Percentiles rank a stretch among this genome's conserved stretches.
Evolutionary conservation across 2,329 filamentous ascomycete species (phyloP).

Genomic region (Fusarium ambrosium): DNA sequence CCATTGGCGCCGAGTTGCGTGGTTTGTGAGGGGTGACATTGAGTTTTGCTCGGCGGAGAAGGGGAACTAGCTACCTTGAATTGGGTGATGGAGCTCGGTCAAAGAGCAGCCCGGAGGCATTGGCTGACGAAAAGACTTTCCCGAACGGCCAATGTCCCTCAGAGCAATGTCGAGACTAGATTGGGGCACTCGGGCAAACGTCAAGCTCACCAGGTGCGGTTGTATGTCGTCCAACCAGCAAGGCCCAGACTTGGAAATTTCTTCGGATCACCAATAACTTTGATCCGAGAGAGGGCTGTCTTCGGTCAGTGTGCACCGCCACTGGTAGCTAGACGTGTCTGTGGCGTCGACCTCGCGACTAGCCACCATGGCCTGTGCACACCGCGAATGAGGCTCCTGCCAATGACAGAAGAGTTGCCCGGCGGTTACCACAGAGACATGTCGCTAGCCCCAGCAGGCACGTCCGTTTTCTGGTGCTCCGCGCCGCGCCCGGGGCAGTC

Average conservation of each 20-base stretch:
- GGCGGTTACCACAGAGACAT: slow-evolving; percentile 62
- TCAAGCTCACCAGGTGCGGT: slow-evolving; percentile 34
- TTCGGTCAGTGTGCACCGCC: slow-evolving; percentile 35
- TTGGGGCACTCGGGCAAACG: slow-evolving; percentile 29
- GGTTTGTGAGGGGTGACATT: slow-evolving; percentile 14
- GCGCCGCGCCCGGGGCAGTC: not conserved
- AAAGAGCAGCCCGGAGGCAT: slow-evolving; percentile 12
- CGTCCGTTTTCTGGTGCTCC: slow-evolving; percentile 30
- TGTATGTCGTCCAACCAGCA: slow-evolving; percentile 29
- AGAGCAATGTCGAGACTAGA: slow-evolving; percentile 6
- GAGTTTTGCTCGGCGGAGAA: slow-evolving; percentile 31
- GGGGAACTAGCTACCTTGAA: slow-evolving; percentile 13
- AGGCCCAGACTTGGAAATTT: slow-evolving; percentile 44
- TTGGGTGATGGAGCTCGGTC: slow-evolving; percentile 24
- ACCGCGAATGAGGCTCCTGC: slow-evolving; percentile 39
- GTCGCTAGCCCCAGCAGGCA: slow-evolving; percentile 52
- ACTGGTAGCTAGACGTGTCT: slow-evolving; percentile 31
- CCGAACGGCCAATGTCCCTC: slow-evolving; percentile 22
- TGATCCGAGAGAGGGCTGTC: slow-evolving; percentile 32
- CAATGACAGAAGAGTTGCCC: slow-evolving; percentile 61
- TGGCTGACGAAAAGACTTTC: slow-evolving; percentile 19
- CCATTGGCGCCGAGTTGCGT: slow-evolving; percentile 32
- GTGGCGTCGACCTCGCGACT: slow-evolving; percentile 37
- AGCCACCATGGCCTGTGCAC: slow-evolving; percentile 46
- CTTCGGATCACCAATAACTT: slow-evolving; percentile 46